These are phyloP conservation scores for Saccharum hybrid DNA, from an alignment of 202 grass and related monocot genomes.

Conservation along the genomic window DNA sequence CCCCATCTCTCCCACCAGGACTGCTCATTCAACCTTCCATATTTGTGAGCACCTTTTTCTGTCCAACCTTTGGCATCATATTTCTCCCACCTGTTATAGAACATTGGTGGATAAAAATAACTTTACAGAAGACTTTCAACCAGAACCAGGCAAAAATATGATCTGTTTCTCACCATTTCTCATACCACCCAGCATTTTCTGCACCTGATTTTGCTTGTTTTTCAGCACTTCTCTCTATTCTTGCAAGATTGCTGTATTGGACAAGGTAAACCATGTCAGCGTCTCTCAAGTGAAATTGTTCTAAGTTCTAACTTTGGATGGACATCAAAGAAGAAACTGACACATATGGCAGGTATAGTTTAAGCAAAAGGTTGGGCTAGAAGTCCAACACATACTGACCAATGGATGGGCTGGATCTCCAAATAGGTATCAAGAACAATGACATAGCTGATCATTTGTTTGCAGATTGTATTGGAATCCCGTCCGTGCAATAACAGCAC, in stretches of 20 bases:
- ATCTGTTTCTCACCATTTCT: slow-evolving; percentile 80
- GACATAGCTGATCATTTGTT: not conserved
- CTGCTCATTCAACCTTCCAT: slow-evolving; percentile 91
- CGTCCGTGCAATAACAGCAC: not conserved
- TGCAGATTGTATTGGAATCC: slow-evolving; percentile 5
- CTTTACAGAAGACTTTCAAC: slow-evolving; percentile 19
- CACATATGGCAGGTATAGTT: not conserved
- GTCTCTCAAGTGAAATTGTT: not conserved
- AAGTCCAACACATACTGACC: not conserved
- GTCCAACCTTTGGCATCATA: slow-evolving; percentile 99
- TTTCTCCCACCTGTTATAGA: slow-evolving; percentile 90
- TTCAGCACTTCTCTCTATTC: slow-evolving; percentile 91
- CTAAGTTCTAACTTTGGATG: not conserved
- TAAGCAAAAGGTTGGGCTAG: not conserved
- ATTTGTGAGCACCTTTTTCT: slow-evolving; percentile 98
- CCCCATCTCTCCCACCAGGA: slow-evolving; percentile 99
- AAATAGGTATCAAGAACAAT: not conserved
- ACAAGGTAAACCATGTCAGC: slow-evolving; percentile 11
- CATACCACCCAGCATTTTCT: slow-evolving; percentile 97
- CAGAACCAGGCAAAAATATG: slow-evolving; percentile 26
- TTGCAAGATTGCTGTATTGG: slow-evolving; percentile 83
- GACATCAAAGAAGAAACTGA: slow-evolving; percentile 3
- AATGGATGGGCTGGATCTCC: not conserved
- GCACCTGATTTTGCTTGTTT: slow-evolving; percentile 92
- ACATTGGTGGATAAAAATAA: slow-evolving; percentile 20